Conservation (phyloP, 2,329 filamentous ascomycete genomes). For the Stachybotrys chartarum region DNA sequence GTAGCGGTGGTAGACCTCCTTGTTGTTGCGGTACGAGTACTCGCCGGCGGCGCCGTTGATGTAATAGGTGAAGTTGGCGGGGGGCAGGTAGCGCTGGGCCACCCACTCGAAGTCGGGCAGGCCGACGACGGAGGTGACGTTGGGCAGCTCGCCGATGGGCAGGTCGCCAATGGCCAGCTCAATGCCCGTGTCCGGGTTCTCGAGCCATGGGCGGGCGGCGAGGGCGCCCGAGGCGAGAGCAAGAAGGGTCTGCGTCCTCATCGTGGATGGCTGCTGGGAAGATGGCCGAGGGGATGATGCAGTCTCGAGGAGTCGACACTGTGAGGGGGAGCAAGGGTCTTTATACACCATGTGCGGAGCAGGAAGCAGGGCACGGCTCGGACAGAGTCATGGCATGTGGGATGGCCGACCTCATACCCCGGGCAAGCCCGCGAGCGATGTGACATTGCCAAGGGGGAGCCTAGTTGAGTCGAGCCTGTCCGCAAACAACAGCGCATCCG, state of each 20-base stretch:
- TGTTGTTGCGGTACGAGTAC: conserved; percentile 50
- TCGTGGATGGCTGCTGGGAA: neutral
- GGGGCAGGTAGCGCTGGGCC: conserved; percentile 39
- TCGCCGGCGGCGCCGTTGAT: conserved; percentile 48
- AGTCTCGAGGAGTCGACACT: too few relatives aligned
- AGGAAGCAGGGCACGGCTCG: neutral
- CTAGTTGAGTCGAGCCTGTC: too few relatives aligned
- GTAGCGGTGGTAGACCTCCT: conserved; percentile 44
- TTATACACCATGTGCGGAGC: neutral
- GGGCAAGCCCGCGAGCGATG: too few relatives aligned
- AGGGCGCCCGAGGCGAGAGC: conserved; percentile 25
- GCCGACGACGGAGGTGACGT: conserved; percentile 36
- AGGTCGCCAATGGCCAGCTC: conserved; percentile 28
- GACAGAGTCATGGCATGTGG: neutral
- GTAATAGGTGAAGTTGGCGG: conserved; percentile 47
- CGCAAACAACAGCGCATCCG: too few relatives aligned
- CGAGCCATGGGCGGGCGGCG: conserved; percentile 35
- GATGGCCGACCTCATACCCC: neutral
- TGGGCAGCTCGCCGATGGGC: conserved; percentile 28
- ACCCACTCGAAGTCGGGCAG: conserved; percentile 48
- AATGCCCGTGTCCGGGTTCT: conserved; percentile 39
- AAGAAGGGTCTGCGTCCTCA: conserved; percentile 14
- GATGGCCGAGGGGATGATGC: neutral
- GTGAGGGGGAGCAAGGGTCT: neutral
- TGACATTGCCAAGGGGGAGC: neutral